A percentile compares a stretch with the other conserved stretches of the same genome.
Evolutionary conservation across 768 basidiomycete genomes (phyloP).

Genomic region (Hygrocybe coccinea): DNA sequence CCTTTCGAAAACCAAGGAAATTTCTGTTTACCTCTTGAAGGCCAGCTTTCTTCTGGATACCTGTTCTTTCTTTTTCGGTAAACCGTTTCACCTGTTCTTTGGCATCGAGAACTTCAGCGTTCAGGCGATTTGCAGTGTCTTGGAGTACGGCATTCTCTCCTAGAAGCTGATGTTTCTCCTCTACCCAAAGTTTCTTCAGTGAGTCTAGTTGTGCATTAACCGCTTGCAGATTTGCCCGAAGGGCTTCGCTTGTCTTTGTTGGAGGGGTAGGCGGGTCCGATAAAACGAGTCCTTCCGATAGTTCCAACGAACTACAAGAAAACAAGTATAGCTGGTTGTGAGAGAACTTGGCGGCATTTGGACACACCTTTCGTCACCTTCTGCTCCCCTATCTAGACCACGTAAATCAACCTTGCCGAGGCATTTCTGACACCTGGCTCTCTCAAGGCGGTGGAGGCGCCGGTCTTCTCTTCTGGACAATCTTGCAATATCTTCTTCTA

Average conservation of each 20-base stretch:
- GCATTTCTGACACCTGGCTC: constrained; percentile 66
- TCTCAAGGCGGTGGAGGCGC: constrained; percentile 53
- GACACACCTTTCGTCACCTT: constrained; percentile 60
- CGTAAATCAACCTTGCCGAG: constrained; percentile 54
- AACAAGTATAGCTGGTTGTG: neutral
- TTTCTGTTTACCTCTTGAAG: constrained; percentile 49
- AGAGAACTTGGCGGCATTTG: neutral
- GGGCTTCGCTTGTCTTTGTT: constrained; percentile 59
- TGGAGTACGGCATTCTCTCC: constrained; percentile 72
- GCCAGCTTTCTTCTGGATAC: constrained; percentile 44
- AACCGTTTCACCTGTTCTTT: constrained; percentile 55
- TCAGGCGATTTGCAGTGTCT: constrained; percentile 63
- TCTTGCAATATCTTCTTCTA: constrained; percentile 68
- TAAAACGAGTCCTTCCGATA: constrained; percentile 42
- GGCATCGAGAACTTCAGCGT: constrained; percentile 51
- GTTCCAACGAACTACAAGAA: constrained; percentile 46
- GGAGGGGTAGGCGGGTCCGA: constrained; percentile 65
- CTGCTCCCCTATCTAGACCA: constrained; percentile 34
- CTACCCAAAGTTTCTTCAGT: constrained; percentile 66
- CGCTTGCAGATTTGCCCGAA: constrained; percentile 53
- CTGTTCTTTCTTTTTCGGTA: constrained; percentile 47
- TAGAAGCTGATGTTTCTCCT: constrained; percentile 57
- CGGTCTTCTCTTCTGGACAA: constrained; percentile 66
- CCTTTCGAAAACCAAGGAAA: neutral
- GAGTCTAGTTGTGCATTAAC: constrained; percentile 60